A percentile compares a stretch with the other conserved stretches of the same genome.
phyloP scores from a whole-genome alignment of 2,329 filamentous ascomycete species.

The Microsporum audouinii region DNA sequence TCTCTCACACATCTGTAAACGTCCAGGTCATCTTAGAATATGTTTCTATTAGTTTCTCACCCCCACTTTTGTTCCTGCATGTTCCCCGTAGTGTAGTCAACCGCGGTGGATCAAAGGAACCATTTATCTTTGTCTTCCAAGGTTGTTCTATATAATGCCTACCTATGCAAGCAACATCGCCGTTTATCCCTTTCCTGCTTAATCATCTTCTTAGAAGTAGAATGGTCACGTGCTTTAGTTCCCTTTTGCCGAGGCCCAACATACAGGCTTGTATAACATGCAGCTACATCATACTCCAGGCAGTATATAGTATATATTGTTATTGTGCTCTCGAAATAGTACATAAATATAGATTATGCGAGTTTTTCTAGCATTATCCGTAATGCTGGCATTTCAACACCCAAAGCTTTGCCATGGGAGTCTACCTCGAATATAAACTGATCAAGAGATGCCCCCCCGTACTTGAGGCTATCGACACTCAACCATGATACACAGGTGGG shows the following conservation, averaged over 20 bases:
- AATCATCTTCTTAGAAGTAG: no score
- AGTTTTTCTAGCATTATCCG: not conserved
- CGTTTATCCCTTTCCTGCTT: no score
- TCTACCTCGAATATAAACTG: conserved; percentile 20
- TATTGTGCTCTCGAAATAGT: no score
- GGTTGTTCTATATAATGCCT: no score
- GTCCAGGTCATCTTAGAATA: not conserved
- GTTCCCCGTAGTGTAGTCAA: not conserved
- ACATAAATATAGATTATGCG: not conserved
- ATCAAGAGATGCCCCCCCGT: conserved; percentile 16
- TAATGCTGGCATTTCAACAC: conserved; percentile 14
- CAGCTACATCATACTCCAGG: no score
- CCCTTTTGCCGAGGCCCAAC: no score
- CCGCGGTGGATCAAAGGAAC: no score
- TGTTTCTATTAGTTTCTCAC: not conserved
- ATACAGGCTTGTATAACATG: no score
- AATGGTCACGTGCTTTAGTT: no score
- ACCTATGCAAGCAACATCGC: no score
- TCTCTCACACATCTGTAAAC: not conserved
- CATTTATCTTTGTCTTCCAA: no score
- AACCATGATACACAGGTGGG: conserved; percentile 22
- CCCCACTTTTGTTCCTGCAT: not conserved
- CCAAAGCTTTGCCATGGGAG: conserved; percentile 13
- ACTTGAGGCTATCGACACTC: conserved; percentile 17
- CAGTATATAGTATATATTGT: no score